Base-by-base conservation (phyloP, 768 basidiomycete species). In the Heimioporus sp. region DNA sequence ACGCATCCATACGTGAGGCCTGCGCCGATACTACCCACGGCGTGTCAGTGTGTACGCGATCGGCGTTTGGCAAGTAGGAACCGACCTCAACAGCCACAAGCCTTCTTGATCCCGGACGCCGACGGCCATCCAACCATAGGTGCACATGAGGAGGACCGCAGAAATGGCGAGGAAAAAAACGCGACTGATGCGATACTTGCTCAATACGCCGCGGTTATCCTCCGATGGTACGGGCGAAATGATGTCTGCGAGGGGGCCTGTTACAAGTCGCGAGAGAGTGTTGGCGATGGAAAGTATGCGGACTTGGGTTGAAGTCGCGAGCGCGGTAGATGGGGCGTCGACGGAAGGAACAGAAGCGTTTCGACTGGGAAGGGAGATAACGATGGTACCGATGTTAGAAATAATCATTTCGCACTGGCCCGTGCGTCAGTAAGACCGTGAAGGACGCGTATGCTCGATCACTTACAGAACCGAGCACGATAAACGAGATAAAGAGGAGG, bases 301-400 rank as follows among this genome's bases (percentile, higher is more conserved):
- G 13, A 92, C 86, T 75, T 92, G 88, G 15, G 73, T 74, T 7
- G 85, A 72, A 4, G 83, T 77, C 31, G 70, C 67, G n/a, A 64
- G 73, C 68, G 16, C 70, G 3, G 53, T 57, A 15, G 69, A 63
- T 17, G 67, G 52, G 21, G 55, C 53, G 39, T 56, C 53, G 21
- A 43, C 19, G 46, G 49, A 34, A 36, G 57, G 3, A 30, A 34
- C 24, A 28, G 24, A 28, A 32, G 56, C 48, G 17, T 48, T 35
- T 8, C 63, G 40, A 20, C 36, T 61, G 10, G 82, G 80, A 34
- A 90, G 76, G 13, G 90, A 83, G 5, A 85, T 69, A 13, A 86
- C 78, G 46, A 92, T 86, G 1, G 86, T 82, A 35, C 88, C 90
- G 43, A 92, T 83, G 60, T 90, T 92, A 17, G 88, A 85, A 17